A percentile compares a stretch with the other conserved stretches of the same genome.
phyloP scores from a whole-genome alignment of 208 protist genomes.

The Phytomonas francai region DNA sequence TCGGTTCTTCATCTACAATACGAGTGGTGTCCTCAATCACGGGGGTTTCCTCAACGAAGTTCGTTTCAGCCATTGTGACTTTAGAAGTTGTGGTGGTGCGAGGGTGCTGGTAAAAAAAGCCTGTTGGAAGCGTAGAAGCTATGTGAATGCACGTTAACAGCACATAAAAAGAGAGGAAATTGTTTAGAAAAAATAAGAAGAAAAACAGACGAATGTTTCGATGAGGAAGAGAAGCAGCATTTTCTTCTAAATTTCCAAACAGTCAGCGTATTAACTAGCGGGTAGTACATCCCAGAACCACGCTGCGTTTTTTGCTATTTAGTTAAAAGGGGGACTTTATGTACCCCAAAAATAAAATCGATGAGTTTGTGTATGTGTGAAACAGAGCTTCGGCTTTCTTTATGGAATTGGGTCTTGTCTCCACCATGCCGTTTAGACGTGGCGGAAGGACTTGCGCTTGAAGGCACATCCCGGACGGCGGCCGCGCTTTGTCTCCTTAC shows the following conservation, averaged over 20 bases:
- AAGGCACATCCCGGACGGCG: conserved; percentile 86
- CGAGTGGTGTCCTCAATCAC: conserved; percentile 32
- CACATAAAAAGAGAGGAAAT: conserved; percentile 14
- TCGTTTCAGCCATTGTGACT: conserved; percentile 80
- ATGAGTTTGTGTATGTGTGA: conserved; percentile 10
- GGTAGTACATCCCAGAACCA: background rate
- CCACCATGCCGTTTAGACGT: conserved; percentile 33
- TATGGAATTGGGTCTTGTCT: background rate
- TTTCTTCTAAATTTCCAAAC: background rate
- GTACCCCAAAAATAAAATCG: conserved; percentile 1
- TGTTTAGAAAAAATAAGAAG: background rate
- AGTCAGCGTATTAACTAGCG: background rate
- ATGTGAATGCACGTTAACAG: conserved; percentile 1
- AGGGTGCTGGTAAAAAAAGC: conserved; percentile 14
- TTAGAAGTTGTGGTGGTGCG: conserved; percentile 4
- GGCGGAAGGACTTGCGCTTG: conserved; percentile 75
- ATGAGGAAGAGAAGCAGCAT: conserved; percentile 5
- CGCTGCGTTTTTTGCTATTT: background rate
- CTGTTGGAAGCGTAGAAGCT: conserved; percentile 8
- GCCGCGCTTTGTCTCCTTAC: conserved; percentile 92
- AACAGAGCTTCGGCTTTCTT: background rate
- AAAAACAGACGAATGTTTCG: conserved; percentile 10
- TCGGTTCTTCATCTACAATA: conserved; percentile 55
- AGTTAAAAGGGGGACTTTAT: background rate
- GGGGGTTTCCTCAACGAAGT: conserved; percentile 54